These are phyloP conservation scores for Rutstroemia sp. DNA, from an alignment of 2,329 filamentous ascomycete genomes.

Conservation along the genomic window DNA sequence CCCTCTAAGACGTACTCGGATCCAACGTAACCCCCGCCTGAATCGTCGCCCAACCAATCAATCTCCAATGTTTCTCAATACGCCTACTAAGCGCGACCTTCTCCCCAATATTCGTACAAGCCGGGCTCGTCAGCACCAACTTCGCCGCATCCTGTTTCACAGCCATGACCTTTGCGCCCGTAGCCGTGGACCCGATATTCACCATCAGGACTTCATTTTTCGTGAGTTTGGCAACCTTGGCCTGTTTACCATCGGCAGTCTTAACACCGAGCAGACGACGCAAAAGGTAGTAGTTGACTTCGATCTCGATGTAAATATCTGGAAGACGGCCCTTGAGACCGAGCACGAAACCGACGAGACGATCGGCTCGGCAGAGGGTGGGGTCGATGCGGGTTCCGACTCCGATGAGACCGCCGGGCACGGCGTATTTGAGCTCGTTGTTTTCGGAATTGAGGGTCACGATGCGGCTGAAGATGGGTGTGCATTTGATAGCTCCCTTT, in stretches of 20 bases:
- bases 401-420: slow-evolving; percentile 95
- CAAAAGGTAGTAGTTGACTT: slow-evolving; percentile 99
- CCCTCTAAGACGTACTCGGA: slow-evolving; percentile 25
- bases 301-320: slow-evolving; percentile 95
- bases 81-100: slow-evolving; percentile 94
- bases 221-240: slow-evolving; percentile 94
- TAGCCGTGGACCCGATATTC: slow-evolving; percentile 96
- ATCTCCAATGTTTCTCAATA: slow-evolving; percentile 99
- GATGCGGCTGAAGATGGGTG: slow-evolving; percentile 91
- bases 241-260: slow-evolving; percentile 97
- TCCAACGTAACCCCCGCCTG: slow-evolving; percentile 29
- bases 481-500: slow-evolving; percentile 89
- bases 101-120: slow-evolving; percentile 95
- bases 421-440: slow-evolving; percentile 97
- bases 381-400: slow-evolving; percentile 96
- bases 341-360: slow-evolving; percentile 95
- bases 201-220: slow-evolving; percentile 99
- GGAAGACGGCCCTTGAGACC: slow-evolving; percentile 90
- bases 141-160: slow-evolving; percentile 98
- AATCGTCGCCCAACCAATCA: slow-evolving; percentile 78
- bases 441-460: slow-evolving; percentile 94
- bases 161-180: slow-evolving; percentile 92
- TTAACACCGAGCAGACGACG: slow-evolving; percentile 92
- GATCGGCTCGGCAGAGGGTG: slow-evolving; percentile 96
- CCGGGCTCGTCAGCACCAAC: slow-evolving; percentile 83